A percentile compares a stretch with the other conserved stretches of the same genome.
phyloP scores from a whole-genome alignment of 306 rosid genomes.

The Boehmeria nivea region DNA sequence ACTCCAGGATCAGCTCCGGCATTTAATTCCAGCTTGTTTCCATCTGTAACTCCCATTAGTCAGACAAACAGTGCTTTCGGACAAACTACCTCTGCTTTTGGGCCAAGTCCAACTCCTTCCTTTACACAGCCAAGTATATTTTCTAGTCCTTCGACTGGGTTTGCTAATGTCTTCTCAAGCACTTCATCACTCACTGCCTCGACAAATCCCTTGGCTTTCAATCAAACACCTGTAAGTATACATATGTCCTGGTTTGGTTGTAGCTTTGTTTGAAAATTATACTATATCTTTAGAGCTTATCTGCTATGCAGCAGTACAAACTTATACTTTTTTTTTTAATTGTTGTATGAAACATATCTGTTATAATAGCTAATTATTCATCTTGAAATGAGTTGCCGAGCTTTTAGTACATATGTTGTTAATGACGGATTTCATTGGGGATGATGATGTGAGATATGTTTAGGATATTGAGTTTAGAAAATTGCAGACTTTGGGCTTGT shows the following conservation, averaged over 20 bases:
- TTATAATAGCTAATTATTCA: no score
- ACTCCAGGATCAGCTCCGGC: constrained; percentile 43
- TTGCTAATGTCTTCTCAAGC: constrained; percentile 45
- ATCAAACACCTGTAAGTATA: constrained; percentile 59
- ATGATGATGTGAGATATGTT: no score
- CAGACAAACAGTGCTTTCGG: constrained; percentile 53
- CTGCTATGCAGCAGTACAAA: no score
- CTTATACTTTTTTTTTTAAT: no score
- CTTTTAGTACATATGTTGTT: no score
- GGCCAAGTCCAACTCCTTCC: constrained; percentile 35
- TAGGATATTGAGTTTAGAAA: no score
- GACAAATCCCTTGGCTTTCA: constrained; percentile 41
- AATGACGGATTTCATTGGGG: no score
- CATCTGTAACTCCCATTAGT: constrained; percentile 39
- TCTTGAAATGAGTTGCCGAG: no score
- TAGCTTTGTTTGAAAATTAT: no score
- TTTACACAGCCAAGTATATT: constrained; percentile 44
- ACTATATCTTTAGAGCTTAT: no score
- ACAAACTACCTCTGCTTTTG: constrained; percentile 47
- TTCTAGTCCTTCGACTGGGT: constrained; percentile 47
- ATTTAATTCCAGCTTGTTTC: constrained; percentile 48
- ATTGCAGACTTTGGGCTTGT: no score
- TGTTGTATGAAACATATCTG: no score
- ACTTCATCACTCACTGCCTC: constrained; percentile 41
- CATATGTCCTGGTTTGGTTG: background rate